These are phyloP conservation scores for Alloascoidea hylecoeti DNA, from an alignment of 805 yeast genomes.

Conservation along the genomic window DNA sequence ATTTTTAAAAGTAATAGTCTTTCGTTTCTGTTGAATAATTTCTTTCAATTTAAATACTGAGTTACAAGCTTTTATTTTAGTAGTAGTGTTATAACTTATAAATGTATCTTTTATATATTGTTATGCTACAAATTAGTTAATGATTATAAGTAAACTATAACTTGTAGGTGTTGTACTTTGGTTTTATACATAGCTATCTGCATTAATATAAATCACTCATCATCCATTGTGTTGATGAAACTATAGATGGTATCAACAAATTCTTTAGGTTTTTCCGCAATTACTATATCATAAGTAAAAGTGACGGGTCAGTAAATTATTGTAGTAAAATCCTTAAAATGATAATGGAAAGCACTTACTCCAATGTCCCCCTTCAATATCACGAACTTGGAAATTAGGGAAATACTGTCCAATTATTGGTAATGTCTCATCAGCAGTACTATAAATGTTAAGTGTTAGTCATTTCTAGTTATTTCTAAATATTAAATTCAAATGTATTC, in stretches of 20 bases:
- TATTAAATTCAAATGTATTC: neutral
- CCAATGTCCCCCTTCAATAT: slow-evolving; percentile 87
- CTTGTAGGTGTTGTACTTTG: too few relatives aligned
- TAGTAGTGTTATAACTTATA: too few relatives aligned
- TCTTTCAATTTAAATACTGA: too few relatives aligned
- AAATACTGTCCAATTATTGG: slow-evolving; percentile 63
- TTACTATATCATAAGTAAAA: too few relatives aligned
- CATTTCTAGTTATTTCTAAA: neutral
- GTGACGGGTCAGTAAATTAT: too few relatives aligned
- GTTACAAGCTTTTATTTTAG: too few relatives aligned
- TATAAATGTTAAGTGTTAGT: slow-evolving; percentile 2
- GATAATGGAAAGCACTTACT: slow-evolving; percentile 9
- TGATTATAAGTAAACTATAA: too few relatives aligned
- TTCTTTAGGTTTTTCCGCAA: slow-evolving; percentile 72
- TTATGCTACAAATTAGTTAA: too few relatives aligned
- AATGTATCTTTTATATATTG: too few relatives aligned
- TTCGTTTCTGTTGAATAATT: too few relatives aligned
- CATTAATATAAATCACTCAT: neutral
- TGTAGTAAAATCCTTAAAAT: neutral
- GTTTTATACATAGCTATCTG: too few relatives aligned
- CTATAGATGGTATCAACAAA: slow-evolving; percentile 49
- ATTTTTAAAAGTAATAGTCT: too few relatives aligned
- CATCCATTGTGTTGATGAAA: slow-evolving; percentile 30
- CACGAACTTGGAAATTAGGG: slow-evolving; percentile 63
- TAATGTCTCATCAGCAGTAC: slow-evolving; percentile 68